Base-by-base conservation (phyloP, 768 basidiomycete genomes). In the Rhodosporidiobolus odoratus region DNA sequence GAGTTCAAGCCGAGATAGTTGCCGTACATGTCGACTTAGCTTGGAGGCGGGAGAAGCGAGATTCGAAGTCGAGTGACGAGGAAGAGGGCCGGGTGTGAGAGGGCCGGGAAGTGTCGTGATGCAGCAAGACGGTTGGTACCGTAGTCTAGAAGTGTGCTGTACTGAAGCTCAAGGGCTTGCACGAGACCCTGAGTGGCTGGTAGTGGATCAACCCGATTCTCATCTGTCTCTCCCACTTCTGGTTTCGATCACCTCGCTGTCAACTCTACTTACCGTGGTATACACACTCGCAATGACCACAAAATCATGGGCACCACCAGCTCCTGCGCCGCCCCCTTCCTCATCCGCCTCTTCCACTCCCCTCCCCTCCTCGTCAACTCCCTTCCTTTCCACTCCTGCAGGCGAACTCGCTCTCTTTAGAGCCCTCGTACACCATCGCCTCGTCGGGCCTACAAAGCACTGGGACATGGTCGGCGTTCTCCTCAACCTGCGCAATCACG, bases 321-420 rank as follows among this genome's bases (percentile, higher is more conserved):
- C 43, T 45, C 43, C 43, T 45, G 13, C 43, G 23, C 43, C 50
- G 5, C 12, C 35, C 52, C 32, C 57, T n/a, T 48, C 35, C 35
- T 27, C 10, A 27, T 19, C 25, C 43, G 25, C 2, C 25, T 15
- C 38, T 8, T 35, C 40, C 25, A 10, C 19, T 32, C 19, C 37
- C 19, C 2, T 41, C 2, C 15, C 54, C 34, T 50, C 60, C 17
- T 16, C 53, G 23, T 23, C 67, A 19, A 41, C 54, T 17, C 48
- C 35, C 32, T 60, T 68, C 85, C 34, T 92, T 48, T 84, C 87
- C 77, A 86, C 85, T 12, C 85, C 90, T 62, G 86, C 88, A 75
- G 91, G 91, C 48, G 91, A 93, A 79, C 89, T 91, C 57, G 84
- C 89, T 15, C 89, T 93, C 80, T 92, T 92, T 78, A 85, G 88